Base-by-base conservation (phyloP, 1,139 yeast species). In the Williopsis jadinii region DNA sequence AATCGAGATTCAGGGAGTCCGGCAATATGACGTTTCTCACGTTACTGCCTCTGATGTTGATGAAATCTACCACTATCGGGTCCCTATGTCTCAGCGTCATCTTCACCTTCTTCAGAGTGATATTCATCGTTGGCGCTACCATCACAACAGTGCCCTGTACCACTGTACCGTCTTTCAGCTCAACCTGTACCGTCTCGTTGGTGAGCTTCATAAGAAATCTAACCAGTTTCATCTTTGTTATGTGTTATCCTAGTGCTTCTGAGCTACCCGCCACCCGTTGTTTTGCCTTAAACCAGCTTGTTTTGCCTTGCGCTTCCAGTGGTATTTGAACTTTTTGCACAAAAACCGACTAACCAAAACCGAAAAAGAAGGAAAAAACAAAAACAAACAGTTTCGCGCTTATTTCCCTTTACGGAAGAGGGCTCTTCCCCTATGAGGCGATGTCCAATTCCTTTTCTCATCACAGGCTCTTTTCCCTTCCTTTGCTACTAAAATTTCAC, bases 121-220 rank as follows among this genome's bases (percentile, higher is more conserved):
- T 80, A 64, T 92, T 92, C 98, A 92, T 92, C 52, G 85, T 77
- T 30, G 97, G 96, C 5, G 95, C 74, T 35, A 95, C 95, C 8
- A 90, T 77, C 35, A 85, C 75, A 34, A 92, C 65, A 0, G 84
- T 76, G 0, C 90, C 90, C 48, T 80, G 70, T 3, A 82, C 71
- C 9, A 80, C 68, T 0, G 88, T 78, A 29, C 97, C 97, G 61
- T 92, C 88, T 62, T 92, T 92, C 56, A 92, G 70, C 60, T 92
- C 98, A 26, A 92, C 86, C 41, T 94, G 92, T 8, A 92, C 92
- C 36, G 90, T 80, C 63, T 90, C 97, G 48, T 80, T 81, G 36
- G 84, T 79, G 52, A 92, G 68, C 57, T 87, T 90, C 92, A 87
- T 87, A 47, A 92, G 69, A 61, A 92, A 90, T 49, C 84, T 71